Conservation (phyloP, 805 yeast species). For the Yamadazyma kitorensis region DNA sequence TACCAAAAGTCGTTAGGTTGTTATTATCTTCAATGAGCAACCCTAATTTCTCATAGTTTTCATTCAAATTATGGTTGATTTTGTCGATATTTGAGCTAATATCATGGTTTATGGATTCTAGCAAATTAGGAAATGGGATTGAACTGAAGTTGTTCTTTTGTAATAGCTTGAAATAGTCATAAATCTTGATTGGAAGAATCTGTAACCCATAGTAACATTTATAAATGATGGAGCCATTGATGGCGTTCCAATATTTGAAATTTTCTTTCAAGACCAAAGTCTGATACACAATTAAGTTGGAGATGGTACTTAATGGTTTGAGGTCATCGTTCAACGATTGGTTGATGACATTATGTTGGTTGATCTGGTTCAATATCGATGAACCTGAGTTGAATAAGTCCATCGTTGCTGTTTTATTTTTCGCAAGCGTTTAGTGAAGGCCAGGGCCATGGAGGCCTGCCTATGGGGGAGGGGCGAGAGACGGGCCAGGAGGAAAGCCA, state of each 20-base stretch:
- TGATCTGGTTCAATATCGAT: slow-evolving; percentile 18
- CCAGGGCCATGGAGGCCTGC: no score
- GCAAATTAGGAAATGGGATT: slow-evolving; percentile 6
- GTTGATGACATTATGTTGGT: slow-evolving; percentile 23
- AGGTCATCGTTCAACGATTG: background rate
- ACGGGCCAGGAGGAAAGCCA: background rate
- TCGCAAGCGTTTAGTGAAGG: slow-evolving; percentile 5
- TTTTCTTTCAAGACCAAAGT: slow-evolving; percentile 32
- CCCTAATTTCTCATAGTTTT: slow-evolving; percentile 13
- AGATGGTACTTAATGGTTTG: slow-evolving; percentile 14
- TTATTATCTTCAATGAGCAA: slow-evolving; percentile 10
- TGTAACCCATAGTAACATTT: slow-evolving; percentile 34
- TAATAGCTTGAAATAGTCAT: slow-evolving; percentile 6
- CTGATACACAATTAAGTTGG: slow-evolving; percentile 32
- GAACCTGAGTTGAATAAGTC: slow-evolving; percentile 11
- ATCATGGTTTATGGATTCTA: slow-evolving; percentile 22
- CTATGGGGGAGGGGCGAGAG: no score
- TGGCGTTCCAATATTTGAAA: slow-evolving; percentile 32
- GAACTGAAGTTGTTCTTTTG: slow-evolving; percentile 1
- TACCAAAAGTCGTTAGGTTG: slow-evolving; percentile 2
- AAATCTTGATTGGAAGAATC: slow-evolving; percentile 27
- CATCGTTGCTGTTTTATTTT: slow-evolving; percentile 12
- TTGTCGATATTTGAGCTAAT: slow-evolving; percentile 19
- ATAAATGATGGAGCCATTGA: slow-evolving; percentile 21
- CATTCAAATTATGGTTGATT: slow-evolving; percentile 21